Percentiles rank a stretch among this genome's conserved stretches.
Conservation (phyloP, 306 rosid genomes). For the Vigna reflexopilosa region DNA sequence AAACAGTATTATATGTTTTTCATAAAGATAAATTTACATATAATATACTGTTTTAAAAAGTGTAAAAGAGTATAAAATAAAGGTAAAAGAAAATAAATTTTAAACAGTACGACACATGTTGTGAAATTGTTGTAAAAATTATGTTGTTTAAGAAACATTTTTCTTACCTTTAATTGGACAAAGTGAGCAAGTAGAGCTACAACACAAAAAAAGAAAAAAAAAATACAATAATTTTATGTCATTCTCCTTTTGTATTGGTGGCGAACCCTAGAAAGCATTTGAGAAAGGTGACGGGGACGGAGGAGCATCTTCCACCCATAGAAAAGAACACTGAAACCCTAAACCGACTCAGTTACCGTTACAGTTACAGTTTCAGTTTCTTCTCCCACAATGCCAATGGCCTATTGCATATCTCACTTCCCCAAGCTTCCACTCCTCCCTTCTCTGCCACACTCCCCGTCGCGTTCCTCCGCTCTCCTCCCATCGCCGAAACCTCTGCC, state of each 20-base stretch:
- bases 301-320: background rate
- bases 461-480: background rate
- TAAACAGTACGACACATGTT: too few species aligned
- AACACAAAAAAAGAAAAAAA: background rate
- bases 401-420: constrained; percentile 31
- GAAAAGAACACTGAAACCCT: background rate
- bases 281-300: constrained; percentile 29
- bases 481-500: background rate
- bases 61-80: too few species aligned
- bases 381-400: constrained; percentile 35
- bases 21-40: too few species aligned
- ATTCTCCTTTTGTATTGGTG: background rate
- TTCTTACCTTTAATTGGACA: too few species aligned
- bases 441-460: background rate
- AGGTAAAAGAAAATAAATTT: too few species aligned
- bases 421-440: constrained; percentile 28
- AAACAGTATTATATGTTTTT: too few species aligned
- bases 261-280: background rate
- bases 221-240: background rate
- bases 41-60: too few species aligned
- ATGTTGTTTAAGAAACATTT: too few species aligned
- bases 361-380: background rate
- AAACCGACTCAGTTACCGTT: background rate
- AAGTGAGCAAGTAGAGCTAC: background rate
- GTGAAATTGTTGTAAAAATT: too few species aligned